Conservation (phyloP, 2,329 filamentous ascomycete species). For the Celoporthe dispersa region DNA sequence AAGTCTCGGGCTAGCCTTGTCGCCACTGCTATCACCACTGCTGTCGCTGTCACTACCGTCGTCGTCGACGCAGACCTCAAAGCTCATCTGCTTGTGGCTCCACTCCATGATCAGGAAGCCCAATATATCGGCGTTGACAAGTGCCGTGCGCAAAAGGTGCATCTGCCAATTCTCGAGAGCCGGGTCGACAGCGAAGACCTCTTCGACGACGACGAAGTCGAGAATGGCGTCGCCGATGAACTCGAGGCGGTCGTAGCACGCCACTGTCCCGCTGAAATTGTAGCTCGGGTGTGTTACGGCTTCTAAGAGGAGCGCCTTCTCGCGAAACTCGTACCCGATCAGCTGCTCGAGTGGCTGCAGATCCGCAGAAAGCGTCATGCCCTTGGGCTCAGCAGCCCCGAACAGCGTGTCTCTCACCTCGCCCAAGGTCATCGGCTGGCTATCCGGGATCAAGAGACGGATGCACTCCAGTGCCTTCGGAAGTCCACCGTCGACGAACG, state of each 20-base stretch:
- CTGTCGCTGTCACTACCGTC: background rate
- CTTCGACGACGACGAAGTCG: slow-evolving; percentile 73
- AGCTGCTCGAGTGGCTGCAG: slow-evolving; percentile 63
- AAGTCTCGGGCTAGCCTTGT: slow-evolving; percentile 30
- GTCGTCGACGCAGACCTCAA: slow-evolving; percentile 25
- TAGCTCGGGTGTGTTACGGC: slow-evolving; percentile 78
- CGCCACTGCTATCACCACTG: slow-evolving; percentile 29
- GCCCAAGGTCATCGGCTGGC: background rate
- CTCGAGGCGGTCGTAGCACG: slow-evolving; percentile 74
- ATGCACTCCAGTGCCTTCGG: slow-evolving; percentile 67
- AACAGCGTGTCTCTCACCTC: slow-evolving; percentile 47
- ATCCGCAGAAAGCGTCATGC: slow-evolving; percentile 43
- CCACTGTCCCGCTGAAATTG: slow-evolving; percentile 48
- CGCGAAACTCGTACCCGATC: slow-evolving; percentile 72
- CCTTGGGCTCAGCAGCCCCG: slow-evolving; percentile 40
- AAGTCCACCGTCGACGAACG: slow-evolving; percentile 71
- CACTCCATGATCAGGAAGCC: slow-evolving; percentile 74
- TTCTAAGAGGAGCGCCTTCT: slow-evolving; percentile 72
- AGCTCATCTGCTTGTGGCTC: slow-evolving; percentile 40
- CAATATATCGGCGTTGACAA: slow-evolving; percentile 82
- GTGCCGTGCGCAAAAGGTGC: slow-evolving; percentile 74
- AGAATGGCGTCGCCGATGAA: slow-evolving; percentile 87
- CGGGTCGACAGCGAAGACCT: slow-evolving; percentile 54
- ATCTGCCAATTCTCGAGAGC: slow-evolving; percentile 61
- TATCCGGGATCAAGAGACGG: slow-evolving; percentile 60